Base-by-base conservation (phyloP, 1,284 basidiomycete genomes). In the Hemileia vastatrix region DNA sequence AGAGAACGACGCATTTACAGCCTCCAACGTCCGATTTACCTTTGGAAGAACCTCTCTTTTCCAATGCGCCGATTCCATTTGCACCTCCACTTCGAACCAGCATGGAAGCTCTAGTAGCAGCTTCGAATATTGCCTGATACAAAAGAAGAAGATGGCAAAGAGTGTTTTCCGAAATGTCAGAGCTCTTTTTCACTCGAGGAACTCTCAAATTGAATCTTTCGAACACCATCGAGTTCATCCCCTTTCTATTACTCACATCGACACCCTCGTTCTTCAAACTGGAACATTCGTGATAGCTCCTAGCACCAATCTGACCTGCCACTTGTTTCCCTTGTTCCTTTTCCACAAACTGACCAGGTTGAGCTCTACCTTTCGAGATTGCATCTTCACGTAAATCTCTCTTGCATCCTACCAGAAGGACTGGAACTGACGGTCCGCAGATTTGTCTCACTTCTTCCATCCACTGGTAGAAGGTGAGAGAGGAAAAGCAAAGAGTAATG, bases 321-420 rank as follows among this genome's bases (percentile, higher is more conserved):
- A 67, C 65, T 50, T 57, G 61, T 68, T 77, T 72, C 59, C 78
- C 79, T 43, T 78, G 77, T 18, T 70, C 71, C 11, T 67, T 69
- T 63, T 79, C 77, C 19, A 78, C 77, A 63, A 70, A 79, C 44
- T 70, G 67, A 2, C 75, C 76, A 0, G 73, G 67, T 6, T 60
- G 67, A 58, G 64, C 75, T 6, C 76, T 76, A 32, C 78, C 79
- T 58, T 73, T 74, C 19, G 69, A 67, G 9, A 75, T 70, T 0
- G 79, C 78, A 62, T 77, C 76, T 52, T 80, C 79, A 50, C 91
- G 84, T 64, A 90, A 78, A 77, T 90, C 88, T 60, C 84, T 85
- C 75, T 91, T 91, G 80, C 88, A 90, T 6, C 89, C 88, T 48
- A 90, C 87, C 48, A 91, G 83, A 63, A 91, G 80, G 61, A 91